Base-by-base conservation (phyloP, 179 eudicot species). In the Silene noctiflora region DNA sequence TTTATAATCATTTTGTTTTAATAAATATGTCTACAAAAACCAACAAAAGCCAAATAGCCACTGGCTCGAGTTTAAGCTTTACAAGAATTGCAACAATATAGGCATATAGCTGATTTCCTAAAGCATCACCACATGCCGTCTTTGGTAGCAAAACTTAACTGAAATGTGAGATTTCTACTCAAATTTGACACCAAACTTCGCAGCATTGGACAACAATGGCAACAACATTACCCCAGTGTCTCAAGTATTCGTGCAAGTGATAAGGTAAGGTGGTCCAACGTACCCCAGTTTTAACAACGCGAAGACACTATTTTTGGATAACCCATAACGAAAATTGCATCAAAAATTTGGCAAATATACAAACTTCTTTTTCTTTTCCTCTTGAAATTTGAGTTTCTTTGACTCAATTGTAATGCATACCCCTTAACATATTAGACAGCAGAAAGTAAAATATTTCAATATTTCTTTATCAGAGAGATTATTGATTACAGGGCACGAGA, bases 71-170 rank as follows among this genome's bases (percentile, higher is more conserved):
- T 35, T 39, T 39, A 9, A 19, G 20, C 12, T 35, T 39, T 68
- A 5, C 29, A 39, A 39, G 3, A 51, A 51, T 42, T 42, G 48
- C 11, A 42, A 42, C 48, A 42, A 42, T 42, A 42, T 42, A 42
- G 48, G 13, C 13, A 42, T 8, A 4, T 3, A 39, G 9, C 39
- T 35, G 51, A 13, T 39, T 67, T 20, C 48, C 70, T 35, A 67
- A 42, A 33, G 51, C 51, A 67, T 67, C 53, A 67, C 53, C 25
- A 63, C 24, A 67, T 35, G 55, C 71, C 51, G 42, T 19, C 53
- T 67, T 11, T 19, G 25, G 17, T 67, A 1, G 22, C 44, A 69
- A 42, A 19, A 68, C 0, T 68, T 42, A 10, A 39, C 55, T 19
- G 25, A 33, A 20, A 10, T 68, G 25, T 68, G 51, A 39, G 17